A percentile compares a stretch with the other conserved stretches of the same genome.
These are phyloP conservation scores for Coniochaeta pulveracea DNA, from an alignment of 2,329 filamentous ascomycete species.

Conservation along the genomic window DNA sequence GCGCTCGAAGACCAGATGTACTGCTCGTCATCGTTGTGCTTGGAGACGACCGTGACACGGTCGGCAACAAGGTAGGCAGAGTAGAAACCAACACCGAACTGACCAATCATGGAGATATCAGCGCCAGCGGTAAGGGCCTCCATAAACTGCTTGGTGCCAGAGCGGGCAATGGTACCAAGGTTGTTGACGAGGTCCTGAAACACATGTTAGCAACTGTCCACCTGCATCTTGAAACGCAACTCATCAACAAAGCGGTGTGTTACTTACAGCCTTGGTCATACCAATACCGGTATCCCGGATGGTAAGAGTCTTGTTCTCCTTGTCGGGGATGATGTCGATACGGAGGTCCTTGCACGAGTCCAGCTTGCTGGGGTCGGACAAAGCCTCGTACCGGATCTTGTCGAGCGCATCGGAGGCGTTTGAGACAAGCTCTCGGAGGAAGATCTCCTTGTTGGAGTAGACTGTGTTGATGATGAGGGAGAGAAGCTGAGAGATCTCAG, in stretches of 20 bases:
- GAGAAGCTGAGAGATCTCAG: conserved; percentile 99
- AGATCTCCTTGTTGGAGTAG: conserved; percentile 99
- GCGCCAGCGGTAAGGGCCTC: conserved; percentile 96
- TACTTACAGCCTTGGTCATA: conserved; percentile 98
- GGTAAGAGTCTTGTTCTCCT: conserved; percentile 94
- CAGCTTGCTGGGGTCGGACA: conserved; percentile 95
- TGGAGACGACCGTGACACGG: conserved; percentile 88
- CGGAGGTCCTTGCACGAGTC: conserved; percentile 96
- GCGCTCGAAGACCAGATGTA: conserved; percentile 99
- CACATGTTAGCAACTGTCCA: conserved; percentile 23
- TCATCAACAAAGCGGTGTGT: neutral
- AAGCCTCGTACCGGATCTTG: conserved; percentile 98
- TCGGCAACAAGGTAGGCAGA: conserved; percentile 99
- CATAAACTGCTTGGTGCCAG: conserved; percentile 99
- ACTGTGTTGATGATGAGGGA: conserved; percentile 99
- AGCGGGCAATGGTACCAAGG: conserved; percentile 97
- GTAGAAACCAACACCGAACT: conserved; percentile 99
- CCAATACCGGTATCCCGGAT: conserved; percentile 98
- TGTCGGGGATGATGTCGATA: conserved; percentile 97
- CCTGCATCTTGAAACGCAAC: no score
- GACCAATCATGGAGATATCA: conserved; percentile 99
- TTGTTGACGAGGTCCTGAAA: conserved; percentile 94
- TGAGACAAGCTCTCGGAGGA: conserved; percentile 95
- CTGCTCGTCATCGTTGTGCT: conserved; percentile 99
- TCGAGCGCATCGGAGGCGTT: conserved; percentile 98